These are phyloP conservation scores for Amesomyces nigricolor DNA, from an alignment of 2,329 filamentous ascomycete species.

Conservation along the genomic window DNA sequence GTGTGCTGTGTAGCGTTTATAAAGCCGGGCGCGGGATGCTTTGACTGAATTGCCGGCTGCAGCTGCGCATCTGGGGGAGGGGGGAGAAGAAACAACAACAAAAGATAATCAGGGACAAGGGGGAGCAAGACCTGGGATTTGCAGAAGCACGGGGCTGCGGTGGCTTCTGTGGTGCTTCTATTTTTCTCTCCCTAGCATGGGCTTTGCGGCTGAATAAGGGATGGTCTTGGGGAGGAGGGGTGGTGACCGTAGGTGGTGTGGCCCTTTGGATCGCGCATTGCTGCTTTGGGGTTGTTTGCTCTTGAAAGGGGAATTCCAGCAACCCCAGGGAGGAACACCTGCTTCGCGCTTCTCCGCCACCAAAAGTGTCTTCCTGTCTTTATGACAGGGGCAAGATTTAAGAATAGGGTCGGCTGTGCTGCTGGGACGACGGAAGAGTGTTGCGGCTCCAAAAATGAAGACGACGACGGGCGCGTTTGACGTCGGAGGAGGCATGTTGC, in stretches of 20 bases:
- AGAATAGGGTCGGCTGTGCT: conserved; percentile 8
- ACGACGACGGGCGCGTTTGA: no score
- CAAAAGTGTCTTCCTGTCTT: no score
- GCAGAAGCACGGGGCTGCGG: neutral
- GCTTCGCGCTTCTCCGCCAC: neutral
- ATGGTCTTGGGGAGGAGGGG: no score
- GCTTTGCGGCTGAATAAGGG: conserved; percentile 7
- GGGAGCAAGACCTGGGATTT: neutral
- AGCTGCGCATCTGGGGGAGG: conserved; percentile 8
- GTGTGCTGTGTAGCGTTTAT: no score
- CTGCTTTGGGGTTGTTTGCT: conserved; percentile 12
- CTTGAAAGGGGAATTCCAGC: conserved; percentile 4
- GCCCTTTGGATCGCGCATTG: neutral
- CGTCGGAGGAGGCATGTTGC: no score
- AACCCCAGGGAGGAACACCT: neutral
- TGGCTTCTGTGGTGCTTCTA: conserved; percentile 4
- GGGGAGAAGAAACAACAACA: no score
- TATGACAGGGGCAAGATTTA: neutral
- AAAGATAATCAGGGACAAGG: neutral
- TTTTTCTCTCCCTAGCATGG: conserved; percentile 1
- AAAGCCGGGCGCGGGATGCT: no score
- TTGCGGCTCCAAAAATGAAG: neutral
- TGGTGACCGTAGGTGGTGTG: neutral
- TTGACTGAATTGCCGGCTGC: neutral
- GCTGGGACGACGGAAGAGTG: neutral